Evolutionary conservation across 495 filamentous ascomycete species (phyloP), one percentile per base, ranked within the genome.

Genomic region (Aspergillus ostianus): DNA sequence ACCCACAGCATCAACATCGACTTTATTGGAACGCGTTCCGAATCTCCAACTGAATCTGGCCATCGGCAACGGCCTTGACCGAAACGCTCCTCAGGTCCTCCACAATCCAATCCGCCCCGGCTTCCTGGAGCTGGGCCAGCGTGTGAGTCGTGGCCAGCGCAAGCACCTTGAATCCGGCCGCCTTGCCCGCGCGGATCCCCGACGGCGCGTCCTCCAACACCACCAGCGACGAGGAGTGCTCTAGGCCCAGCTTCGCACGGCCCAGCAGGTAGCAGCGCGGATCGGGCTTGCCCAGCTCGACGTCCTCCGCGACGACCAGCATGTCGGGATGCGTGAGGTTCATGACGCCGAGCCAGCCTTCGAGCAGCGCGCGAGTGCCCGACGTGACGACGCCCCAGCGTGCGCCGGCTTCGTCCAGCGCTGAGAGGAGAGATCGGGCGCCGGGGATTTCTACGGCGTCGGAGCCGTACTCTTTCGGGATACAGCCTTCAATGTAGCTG

Each of bases 331-430:
- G 79, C 27, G 91, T 85, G 51, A 98, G 85, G 47, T 83, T 74
- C 66, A 98, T 77, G 4, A 91, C 87, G 45, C 85, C 78, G 27
- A 97, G 82, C 94, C 94, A 98, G 50, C 92, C 93, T 19, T 82
- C 82, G 4, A 97, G 85, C 15, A 98, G 82, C 4, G 91, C 88
- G 47, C 81, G 77, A 0, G 91, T 93, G 26, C 94, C 94, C 2
- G 89, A 93, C 6, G 94, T 98, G 9, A 97, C 93, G 58, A 98
- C 93, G 23, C 90, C 89, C 94, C 94, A 98, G 49, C 84, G 85
- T 0, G 83, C 86, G 49, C 77, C 70, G 32, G 74, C 71, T 30
- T 75, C 67, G 57, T 88, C 82, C 9, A 90, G 78, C n/a, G 78
- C 68, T 53, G 79, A 67, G 57, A 91, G 81, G 53, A 90, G 65